These are phyloP conservation scores for Talaromyces sp. DNA, from an alignment of 2,329 filamentous ascomycete genomes.

Conservation along the genomic window DNA sequence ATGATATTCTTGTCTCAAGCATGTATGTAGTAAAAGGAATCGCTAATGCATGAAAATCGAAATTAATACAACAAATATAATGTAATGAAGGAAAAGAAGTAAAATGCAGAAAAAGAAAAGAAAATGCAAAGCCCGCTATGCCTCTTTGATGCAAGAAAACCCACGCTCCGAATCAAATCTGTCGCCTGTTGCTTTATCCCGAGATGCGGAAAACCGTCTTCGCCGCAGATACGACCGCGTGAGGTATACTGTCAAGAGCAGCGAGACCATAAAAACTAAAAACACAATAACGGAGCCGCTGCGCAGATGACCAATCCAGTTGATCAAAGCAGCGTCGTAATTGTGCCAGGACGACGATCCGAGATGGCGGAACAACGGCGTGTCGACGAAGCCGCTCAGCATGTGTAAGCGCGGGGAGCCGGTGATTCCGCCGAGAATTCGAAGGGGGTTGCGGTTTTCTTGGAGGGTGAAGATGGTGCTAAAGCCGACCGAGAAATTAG, in stretches of 20 bases:
- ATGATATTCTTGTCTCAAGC: background rate
- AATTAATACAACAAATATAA: background rate
- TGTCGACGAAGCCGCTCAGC: slow-evolving; percentile 37
- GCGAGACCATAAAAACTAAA: slow-evolving; percentile 7
- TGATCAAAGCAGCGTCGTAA: slow-evolving; percentile 33
- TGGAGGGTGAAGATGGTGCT: slow-evolving; percentile 38
- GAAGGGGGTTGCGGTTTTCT: slow-evolving; percentile 27
- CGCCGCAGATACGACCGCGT: background rate
- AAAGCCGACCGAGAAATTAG: too few relatives aligned
- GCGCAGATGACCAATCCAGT: slow-evolving; percentile 13
- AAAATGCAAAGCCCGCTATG: background rate
- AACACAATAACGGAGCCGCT: slow-evolving; percentile 7
- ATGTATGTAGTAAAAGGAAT: background rate
- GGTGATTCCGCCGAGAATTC: slow-evolving; percentile 33
- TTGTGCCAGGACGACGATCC: slow-evolving; percentile 43
- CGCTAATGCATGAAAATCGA: background rate
- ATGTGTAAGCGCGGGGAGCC: slow-evolving; percentile 29
- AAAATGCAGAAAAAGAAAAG: background rate
- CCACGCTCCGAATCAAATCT: background rate
- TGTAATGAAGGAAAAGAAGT: background rate
- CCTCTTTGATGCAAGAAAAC: background rate
- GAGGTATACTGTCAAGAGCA: background rate
- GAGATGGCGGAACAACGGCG: slow-evolving; percentile 40
- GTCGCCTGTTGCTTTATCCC: background rate
- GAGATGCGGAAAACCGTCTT: background rate